Evolutionary conservation across 2,329 filamentous ascomycete species (phyloP).

Genomic region (Didymella pomorum): DNA sequence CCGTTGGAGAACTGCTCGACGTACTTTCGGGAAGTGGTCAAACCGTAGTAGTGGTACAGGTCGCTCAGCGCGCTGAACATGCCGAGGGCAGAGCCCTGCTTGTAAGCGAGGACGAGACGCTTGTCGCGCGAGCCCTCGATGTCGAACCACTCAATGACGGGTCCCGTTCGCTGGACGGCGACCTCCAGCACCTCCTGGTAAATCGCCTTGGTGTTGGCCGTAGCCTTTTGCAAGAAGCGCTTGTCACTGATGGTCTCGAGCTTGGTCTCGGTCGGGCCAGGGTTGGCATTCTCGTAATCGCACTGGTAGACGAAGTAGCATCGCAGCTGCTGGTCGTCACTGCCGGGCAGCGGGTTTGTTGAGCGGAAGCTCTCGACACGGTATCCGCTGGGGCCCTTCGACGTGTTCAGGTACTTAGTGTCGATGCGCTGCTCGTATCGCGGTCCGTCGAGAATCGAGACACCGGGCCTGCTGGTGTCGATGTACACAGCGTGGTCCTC

Average conservation of each 20-base stretch:
- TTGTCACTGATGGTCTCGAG: conserved; percentile 92
- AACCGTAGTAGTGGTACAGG: conserved; percentile 97
- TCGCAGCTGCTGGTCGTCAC: conserved; percentile 81
- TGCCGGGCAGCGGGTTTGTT: conserved; percentile 77
- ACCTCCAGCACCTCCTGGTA: conserved; percentile 93
- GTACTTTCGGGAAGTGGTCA: conserved; percentile 96
- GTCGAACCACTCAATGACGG: conserved; percentile 97
- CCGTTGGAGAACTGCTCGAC: conserved; percentile 98
- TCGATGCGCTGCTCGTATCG: conserved; percentile 93
- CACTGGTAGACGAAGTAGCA: conserved; percentile 99
- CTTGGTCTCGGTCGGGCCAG: conserved; percentile 79
- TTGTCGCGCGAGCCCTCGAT: conserved; percentile 92
- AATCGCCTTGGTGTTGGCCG: conserved; percentile 91
- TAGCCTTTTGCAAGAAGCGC: conserved; percentile 95
- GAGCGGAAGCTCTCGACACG: conserved; percentile 98
- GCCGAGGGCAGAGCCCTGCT: conserved; percentile 87
- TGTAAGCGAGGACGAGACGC: conserved; percentile 92
- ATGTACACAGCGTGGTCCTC: conserved; percentile 97
- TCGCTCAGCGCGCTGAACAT: conserved; percentile 95
- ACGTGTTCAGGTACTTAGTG: conserved; percentile 90
- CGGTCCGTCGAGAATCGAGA: conserved; percentile 79
- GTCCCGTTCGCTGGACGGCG: conserved; percentile 83
- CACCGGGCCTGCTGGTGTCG: conserved; percentile 91
- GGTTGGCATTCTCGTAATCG: conserved; percentile 80
- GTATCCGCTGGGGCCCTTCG: conserved; percentile 75